Evolutionary conservation across 2,329 filamentous ascomycete genomes (phyloP).

Genomic region (Apiospora saccharicola): DNA sequence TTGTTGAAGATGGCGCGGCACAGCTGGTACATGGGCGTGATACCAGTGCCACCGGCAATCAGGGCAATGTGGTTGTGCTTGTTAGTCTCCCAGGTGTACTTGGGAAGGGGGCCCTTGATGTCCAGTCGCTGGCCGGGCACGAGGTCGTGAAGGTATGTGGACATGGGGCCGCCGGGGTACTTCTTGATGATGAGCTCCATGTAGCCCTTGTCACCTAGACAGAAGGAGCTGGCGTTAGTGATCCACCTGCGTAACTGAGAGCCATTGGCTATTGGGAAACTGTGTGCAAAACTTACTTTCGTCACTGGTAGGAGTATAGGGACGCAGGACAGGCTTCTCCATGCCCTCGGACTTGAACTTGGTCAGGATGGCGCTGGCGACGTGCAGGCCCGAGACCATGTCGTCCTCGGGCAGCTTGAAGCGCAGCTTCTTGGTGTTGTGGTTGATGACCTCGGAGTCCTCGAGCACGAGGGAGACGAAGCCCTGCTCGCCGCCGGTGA

Average conservation of each 20-base stretch:
- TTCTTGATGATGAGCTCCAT: conserved; percentile 91
- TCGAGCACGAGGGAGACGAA: conserved; percentile 84
- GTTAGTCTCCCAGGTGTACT: conserved; percentile 89
- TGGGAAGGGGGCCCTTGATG: conserved; percentile 94
- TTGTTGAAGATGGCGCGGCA: conserved; percentile 92
- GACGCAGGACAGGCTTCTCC: conserved; percentile 86
- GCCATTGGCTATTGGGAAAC: neutral
- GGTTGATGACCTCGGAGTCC: conserved; percentile 80
- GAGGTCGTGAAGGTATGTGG: conserved; percentile 85
- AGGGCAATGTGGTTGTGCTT: conserved; percentile 91
- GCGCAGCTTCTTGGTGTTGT: conserved; percentile 93
- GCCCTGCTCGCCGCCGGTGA: conserved; percentile 89
- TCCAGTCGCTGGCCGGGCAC: conserved; percentile 81
- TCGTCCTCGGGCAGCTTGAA: conserved; percentile 88
- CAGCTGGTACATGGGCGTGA: conserved; percentile 98
- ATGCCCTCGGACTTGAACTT: conserved; percentile 87
- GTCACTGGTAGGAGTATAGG: conserved; percentile 92
- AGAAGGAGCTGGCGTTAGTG: neutral
- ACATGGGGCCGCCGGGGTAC: conserved; percentile 93
- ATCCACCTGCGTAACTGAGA: no score
- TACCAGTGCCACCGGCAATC: conserved; percentile 94
- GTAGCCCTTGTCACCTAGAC: conserved; percentile 74
- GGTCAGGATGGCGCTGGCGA: conserved; percentile 89
- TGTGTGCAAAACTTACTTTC: conserved; percentile 65
- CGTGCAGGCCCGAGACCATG: conserved; percentile 80